These are phyloP conservation scores for Trichoderma sp. DNA, from an alignment of 2,329 filamentous ascomycete genomes.

Conservation along the genomic window DNA sequence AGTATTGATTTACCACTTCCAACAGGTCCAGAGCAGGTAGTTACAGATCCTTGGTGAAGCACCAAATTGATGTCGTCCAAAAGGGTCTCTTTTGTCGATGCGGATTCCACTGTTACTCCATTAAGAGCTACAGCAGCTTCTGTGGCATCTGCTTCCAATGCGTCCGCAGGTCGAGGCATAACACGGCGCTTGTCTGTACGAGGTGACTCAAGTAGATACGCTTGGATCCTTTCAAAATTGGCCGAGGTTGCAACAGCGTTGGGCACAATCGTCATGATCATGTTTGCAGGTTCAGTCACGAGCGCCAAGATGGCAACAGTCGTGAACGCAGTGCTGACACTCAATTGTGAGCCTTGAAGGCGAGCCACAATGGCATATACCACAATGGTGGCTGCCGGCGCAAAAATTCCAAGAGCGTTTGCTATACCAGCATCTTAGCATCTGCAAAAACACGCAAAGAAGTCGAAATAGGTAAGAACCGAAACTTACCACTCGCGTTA, in stretches of 20 bases:
- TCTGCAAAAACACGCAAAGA: neutral
- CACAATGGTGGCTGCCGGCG: constrained; percentile 39
- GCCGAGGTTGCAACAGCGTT: constrained; percentile 33
- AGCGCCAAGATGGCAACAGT: constrained; percentile 39
- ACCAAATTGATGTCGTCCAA: constrained; percentile 25
- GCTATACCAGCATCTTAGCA: constrained; percentile 27
- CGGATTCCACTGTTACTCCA: neutral
- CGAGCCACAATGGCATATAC: constrained; percentile 34
- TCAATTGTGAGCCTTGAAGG: constrained; percentile 25
- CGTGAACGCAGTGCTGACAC: constrained; percentile 41
- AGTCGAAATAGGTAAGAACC: neutral
- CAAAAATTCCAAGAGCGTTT: constrained; percentile 43
- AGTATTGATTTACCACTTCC: constrained; percentile 32
- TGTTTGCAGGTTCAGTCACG: constrained; percentile 44
- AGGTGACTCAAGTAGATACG: constrained; percentile 30
- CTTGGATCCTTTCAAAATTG: constrained; percentile 40
- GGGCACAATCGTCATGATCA: constrained; percentile 43
- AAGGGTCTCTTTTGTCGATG: neutral
- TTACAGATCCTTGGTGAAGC: constrained; percentile 26
- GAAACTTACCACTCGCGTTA: constrained; percentile 38
- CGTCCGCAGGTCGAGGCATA: neutral
- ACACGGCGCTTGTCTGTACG: neutral
- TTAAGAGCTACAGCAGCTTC: neutral
- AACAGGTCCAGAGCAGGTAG: constrained; percentile 29
- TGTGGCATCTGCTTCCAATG: no score